These are phyloP conservation scores for Tillandsia leiboldiana DNA, from an alignment of 176 grass and related monocot species.

Conservation along the genomic window DNA sequence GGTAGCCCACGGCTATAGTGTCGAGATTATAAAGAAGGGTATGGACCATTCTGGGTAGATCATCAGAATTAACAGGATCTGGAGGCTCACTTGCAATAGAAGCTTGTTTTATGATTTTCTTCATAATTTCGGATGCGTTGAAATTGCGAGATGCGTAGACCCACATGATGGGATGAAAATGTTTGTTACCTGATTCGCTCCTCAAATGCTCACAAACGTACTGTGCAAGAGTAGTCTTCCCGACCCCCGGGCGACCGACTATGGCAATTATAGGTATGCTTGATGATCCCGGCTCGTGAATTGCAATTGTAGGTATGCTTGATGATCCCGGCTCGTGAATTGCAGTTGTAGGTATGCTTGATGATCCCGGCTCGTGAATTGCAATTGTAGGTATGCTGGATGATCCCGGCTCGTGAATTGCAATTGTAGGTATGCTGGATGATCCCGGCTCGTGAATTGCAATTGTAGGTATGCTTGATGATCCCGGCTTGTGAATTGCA, in stretches of 20 bases:
- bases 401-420: too few relatives aligned
- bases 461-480: background rate
- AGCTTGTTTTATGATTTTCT: background rate
- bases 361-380: too few relatives aligned
- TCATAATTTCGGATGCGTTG: background rate
- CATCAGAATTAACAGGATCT: background rate
- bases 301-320: background rate
- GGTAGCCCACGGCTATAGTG: background rate
- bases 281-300: too few relatives aligned
- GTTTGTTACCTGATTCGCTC: accelerated
- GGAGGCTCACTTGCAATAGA: background rate
- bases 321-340: too few relatives aligned
- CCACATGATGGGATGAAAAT: background rate
- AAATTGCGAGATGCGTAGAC: background rate
- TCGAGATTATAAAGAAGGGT: background rate
- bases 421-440: background rate
- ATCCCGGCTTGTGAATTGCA: background rate
- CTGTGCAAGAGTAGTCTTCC: background rate
- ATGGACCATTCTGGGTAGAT: background rate
- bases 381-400: background rate
- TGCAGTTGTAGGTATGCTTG: too few relatives aligned
- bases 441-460: background rate
- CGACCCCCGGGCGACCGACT: background rate
- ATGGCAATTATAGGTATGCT: background rate
- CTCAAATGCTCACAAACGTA: background rate